These are phyloP conservation scores for Tulasnella sp. DNA, from an alignment of 768 basidiomycete genomes.

Conservation along the genomic window DNA sequence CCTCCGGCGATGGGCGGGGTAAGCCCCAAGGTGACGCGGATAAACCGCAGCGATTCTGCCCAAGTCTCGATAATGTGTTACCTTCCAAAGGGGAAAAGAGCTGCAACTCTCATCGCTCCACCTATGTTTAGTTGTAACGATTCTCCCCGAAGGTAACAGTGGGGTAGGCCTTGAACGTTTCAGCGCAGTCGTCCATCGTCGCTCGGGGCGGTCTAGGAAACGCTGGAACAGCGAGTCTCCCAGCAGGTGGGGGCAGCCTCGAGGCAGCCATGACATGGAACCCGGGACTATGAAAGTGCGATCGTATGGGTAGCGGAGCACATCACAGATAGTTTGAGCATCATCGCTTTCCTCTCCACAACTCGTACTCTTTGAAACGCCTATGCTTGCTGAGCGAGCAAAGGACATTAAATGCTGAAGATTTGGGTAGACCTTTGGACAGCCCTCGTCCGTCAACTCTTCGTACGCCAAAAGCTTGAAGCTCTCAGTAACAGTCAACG, in stretches of 20 bases:
- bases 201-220: background rate
- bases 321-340: background rate
- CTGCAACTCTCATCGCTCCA: background rate
- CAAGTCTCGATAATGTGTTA: background rate
- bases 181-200: background rate
- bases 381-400: background rate
- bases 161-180: background rate
- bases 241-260: background rate
- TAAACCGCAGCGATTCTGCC: background rate
- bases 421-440: background rate
- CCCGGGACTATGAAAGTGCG: background rate
- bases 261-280: background rate
- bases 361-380: background rate
- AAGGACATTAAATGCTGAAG: background rate
- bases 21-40: background rate
- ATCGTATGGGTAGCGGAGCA: background rate
- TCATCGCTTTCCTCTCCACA: background rate
- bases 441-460: background rate
- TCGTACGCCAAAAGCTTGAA: background rate
- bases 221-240: background rate
- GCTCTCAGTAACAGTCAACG: background rate
- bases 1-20: background rate
- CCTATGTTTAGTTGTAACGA: background rate
- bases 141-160: background rate
- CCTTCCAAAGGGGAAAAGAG: background rate